Evolutionary conservation across 2,329 filamentous ascomycete genomes (phyloP), one percentile per base, ranked within the genome.

Genomic region (Fusarium oxysporum): DNA sequence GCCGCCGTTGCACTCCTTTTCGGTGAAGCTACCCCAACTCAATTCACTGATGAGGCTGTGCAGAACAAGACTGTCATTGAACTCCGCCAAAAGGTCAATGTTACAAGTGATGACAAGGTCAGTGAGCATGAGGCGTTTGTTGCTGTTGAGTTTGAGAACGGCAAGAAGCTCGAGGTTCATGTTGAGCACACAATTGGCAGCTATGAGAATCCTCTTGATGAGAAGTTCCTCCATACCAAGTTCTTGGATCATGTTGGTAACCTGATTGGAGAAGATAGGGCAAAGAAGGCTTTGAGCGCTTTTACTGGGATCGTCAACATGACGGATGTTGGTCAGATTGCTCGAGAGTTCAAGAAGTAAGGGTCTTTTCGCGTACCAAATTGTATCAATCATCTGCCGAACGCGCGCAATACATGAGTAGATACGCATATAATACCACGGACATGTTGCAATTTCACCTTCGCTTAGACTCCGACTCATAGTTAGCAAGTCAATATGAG

Each of bases 221-320:
- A 45, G 12, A 23, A 28, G 14, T 63, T 41, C 12, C 60, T 59
- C 3, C 43, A 63, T 6, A 48, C 19, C 6, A 63, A 60, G 19
- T 63, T 63, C 37, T 14, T 59, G 9, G 54, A 63, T 17, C 60
- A 60, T n/a, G 54, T 63, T 6, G 25, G 53, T 14, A 40, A 35
- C 19, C 41, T 41, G n/a, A 63, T 63, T n/a, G 60, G 60, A 6
- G 43, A 63, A 17, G 5, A 17, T 14, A 40, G 54, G 28, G 60
- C 54, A 8, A 59, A 48, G 43, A 60, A 48, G 43, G 60, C 54
- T 9, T 47, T 63, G 28, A 25, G 47, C 35, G 35, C 41, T 16
- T 62, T 63, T 13, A 17, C 41, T 9, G 54, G 41, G 8, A 63
- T 63, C 10, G 43, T 28, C 5, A 60, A 63, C 44, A 37, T 21